Evolutionary conservation across 495 filamentous ascomycete species (phyloP).

Genomic region (Podospora anserina): DNA sequence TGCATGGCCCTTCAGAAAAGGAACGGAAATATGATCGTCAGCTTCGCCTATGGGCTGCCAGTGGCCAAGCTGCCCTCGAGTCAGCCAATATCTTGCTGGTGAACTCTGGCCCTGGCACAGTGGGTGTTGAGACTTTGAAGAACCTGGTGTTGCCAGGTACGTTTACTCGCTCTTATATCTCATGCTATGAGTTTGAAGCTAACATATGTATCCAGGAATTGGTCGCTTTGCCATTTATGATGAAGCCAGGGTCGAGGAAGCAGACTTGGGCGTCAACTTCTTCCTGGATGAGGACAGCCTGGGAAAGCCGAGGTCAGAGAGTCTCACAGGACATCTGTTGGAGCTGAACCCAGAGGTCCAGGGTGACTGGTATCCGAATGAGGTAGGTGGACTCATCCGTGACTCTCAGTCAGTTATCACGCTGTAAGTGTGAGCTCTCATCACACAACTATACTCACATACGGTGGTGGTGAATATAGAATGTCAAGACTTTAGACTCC

Average conservation of each 20-base stretch:
- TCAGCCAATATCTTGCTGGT: constrained; percentile 83
- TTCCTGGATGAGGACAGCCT: constrained; percentile 79
- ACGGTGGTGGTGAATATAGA: constrained; percentile 11
- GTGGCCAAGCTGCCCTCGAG: constrained; percentile 85
- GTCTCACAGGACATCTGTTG: constrained; percentile 67
- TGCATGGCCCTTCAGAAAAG: constrained; percentile 71
- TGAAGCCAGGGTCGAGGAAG: constrained; percentile 67
- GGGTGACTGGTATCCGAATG: constrained; percentile 56
- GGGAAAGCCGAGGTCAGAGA: constrained; percentile 76
- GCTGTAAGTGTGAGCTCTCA: neutral
- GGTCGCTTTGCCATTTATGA: constrained; percentile 95
- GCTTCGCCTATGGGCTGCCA: constrained; percentile 91
- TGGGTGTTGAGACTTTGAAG: constrained; percentile 91
- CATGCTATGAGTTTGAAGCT: neutral
- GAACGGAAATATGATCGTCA: constrained; percentile 96
- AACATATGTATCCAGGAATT: constrained; percentile 55
- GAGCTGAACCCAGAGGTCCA: constrained; percentile 97
- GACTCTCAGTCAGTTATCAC: neutral
- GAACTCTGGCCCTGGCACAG: constrained; percentile 76
- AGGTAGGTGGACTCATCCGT: constrained; percentile 28
- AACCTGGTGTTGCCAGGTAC: constrained; percentile 86
- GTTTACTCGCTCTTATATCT: neutral
- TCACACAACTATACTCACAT: constrained; percentile 20
- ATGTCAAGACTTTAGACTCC: constrained; percentile 32
- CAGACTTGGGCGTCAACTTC: constrained; percentile 93